Conservation (phyloP, 768 basidiomycete genomes). For the Hirschioporus abietinus region DNA sequence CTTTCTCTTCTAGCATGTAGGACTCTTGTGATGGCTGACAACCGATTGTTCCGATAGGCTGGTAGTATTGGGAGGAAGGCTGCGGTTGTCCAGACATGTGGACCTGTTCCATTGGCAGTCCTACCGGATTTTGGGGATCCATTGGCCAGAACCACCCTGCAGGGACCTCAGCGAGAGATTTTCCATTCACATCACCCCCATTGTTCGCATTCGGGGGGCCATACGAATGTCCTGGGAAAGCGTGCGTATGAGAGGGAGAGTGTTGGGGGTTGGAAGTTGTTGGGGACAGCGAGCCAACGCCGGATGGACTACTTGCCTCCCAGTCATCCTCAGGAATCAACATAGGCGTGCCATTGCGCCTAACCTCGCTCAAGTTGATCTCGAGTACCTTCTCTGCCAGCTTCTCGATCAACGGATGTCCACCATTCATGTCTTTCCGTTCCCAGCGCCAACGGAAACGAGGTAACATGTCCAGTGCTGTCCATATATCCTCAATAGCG, state of each 20-base stretch:
- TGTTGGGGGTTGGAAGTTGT: conserved; percentile 14
- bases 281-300: conserved; percentile 12
- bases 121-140: conserved; percentile 49
- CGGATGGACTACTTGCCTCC: conserved; percentile 32
- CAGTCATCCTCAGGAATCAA: conserved; percentile 47
- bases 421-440: conserved; percentile 72
- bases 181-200: conserved; percentile 13
- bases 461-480: conserved; percentile 84
- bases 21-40: conserved; percentile 54
- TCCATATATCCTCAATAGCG: conserved; percentile 78
- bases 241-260: conserved; percentile 30
- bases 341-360: conserved; percentile 36
- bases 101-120: conserved; percentile 4
- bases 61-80: conserved; percentile 15
- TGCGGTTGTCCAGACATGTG: conserved; percentile 1
- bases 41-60: conserved; percentile 48
- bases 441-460: conserved; percentile 92
- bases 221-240: conserved; percentile 27
- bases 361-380: conserved; percentile 61
- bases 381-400: conserved; percentile 78
- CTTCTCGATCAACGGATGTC: conserved; percentile 78
- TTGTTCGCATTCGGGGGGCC: conserved; percentile 17
- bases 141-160: conserved; percentile 72
- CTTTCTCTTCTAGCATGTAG: conserved; percentile 68
- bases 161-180: conserved; percentile 59